These are phyloP conservation scores for Pilobolus umbonatus DNA, from an alignment of 192 early-diverging fungal species.

Conservation along the genomic window DNA sequence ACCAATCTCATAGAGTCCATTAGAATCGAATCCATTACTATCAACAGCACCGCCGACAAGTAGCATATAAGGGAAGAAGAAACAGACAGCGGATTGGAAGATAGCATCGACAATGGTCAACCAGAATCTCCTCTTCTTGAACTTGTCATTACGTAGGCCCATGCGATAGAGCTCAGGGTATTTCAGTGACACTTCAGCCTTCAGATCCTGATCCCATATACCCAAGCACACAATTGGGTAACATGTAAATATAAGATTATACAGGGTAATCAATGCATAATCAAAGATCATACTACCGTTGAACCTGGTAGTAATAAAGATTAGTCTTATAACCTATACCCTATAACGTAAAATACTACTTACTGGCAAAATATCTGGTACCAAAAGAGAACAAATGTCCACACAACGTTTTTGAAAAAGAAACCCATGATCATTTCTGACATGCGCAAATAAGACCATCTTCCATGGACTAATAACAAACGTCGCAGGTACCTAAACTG, in stretches of 20 bases:
- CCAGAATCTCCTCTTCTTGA: constrained; percentile 74
- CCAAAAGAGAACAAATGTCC: constrained; percentile 85
- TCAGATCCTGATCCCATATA: constrained; percentile 83
- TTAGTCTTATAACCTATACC: not conserved
- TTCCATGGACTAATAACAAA: constrained; percentile 88
- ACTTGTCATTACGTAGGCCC: constrained; percentile 67
- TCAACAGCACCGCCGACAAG: constrained; percentile 42
- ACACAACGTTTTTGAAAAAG: constrained; percentile 95
- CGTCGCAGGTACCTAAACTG: constrained; percentile 85
- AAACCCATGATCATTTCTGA: constrained; percentile 87
- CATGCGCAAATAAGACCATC: constrained; percentile 85
- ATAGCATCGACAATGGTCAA: constrained; percentile 62
- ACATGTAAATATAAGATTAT: constrained; percentile 85
- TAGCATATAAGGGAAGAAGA: constrained; percentile 60
- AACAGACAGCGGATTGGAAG: constrained; percentile 68
- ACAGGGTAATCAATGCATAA: constrained; percentile 82
- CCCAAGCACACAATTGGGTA: constrained; percentile 68
- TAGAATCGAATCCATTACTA: constrained; percentile 28
- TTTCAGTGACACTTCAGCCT: constrained; percentile 55
- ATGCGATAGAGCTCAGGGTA: constrained; percentile 78
- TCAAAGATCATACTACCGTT: constrained; percentile 79
- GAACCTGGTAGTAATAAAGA: constrained; percentile 44
- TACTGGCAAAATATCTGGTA: constrained; percentile 84
- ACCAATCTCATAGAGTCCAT: constrained; percentile 66
- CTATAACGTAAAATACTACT: not conserved